Evolutionary conservation across 805 yeast species (phyloP).

Genomic region (Nakazawaea anatomiae): DNA sequence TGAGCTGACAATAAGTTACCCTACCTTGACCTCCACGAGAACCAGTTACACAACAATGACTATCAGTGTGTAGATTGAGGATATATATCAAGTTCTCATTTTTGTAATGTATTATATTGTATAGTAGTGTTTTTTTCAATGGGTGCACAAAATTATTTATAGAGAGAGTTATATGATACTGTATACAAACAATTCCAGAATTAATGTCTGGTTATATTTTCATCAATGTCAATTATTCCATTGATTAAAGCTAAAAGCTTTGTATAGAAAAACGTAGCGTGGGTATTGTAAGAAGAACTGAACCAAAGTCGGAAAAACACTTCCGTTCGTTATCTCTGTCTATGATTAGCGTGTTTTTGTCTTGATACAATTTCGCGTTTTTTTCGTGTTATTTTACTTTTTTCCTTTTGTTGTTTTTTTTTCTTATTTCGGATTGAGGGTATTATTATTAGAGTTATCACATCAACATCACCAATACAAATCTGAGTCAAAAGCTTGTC

Average conservation of each 20-base stretch:
- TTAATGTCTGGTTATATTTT: too few species aligned
- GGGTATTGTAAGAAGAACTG: neutral
- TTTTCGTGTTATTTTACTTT: too few species aligned
- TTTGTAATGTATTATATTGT: neutral
- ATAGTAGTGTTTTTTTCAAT: neutral
- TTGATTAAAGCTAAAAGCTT: neutral
- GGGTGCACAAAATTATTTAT: neutral
- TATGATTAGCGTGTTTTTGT: neutral
- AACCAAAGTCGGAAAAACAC: neutral
- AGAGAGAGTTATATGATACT: too few species aligned
- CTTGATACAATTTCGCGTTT: neutral
- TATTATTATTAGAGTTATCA: neutral
- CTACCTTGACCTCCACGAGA: constrained; percentile 4
- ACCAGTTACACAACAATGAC: constrained; percentile 9
- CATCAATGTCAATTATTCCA: too few species aligned
- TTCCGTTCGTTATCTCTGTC: neutral
- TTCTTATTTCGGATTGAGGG: neutral
- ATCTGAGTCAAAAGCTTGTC: too few species aligned
- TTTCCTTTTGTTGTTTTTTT: neutral
- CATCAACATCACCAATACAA: neutral
- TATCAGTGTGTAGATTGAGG: neutral
- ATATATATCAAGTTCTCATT: neutral
- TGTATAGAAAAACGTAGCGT: neutral
- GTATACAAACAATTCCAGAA: too few species aligned
- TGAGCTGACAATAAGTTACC: constrained; percentile 11